Evolutionary conservation across 345 rosid species (phyloP), one percentile per base, ranked within the genome.

Genomic region (Anastatica hierochuntica): DNA sequence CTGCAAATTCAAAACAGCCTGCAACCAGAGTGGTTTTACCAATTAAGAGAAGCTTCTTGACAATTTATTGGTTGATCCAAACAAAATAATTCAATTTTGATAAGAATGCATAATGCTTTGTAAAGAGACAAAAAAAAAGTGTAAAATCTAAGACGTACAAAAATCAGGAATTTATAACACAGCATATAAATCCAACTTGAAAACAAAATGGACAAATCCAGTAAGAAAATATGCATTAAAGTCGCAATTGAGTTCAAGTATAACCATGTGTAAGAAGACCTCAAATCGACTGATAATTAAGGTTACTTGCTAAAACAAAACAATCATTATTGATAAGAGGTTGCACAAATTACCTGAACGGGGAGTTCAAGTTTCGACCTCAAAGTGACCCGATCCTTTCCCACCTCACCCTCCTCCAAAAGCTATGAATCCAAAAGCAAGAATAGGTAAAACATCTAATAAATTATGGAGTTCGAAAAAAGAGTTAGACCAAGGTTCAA

Each of bases 281-380:
- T 16, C 63, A 64, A 18, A 14, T 31, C 24, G 58, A 33, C 58
- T 42, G 52, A 27, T 49, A 48, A 23, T 56, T 56, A 4, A 9
- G 14, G 33, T 35, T 41, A 56, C 40, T 46, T 50, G 20, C 43
- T 30, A 20, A 13, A 44, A 43, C 34, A 30, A 14, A 55, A 56
- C n/a, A 48, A 8, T 33, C 38, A 56, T n/a, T 35, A 56, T 13
- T 16, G 36, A 64, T 20, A 39, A 31, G 39, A 35, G 24, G 43
- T 52, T 27, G 37, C 24, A 44, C 14, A 58, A 69, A 69, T 64
- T 72, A 92, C 99, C 97, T 88, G 97, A 58, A 88, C 94, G 24
- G 99, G 97, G 48, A 92, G 94, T 77, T 92, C 99, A 74, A 92
- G 99, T 79, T 92, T 92, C 65, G 94, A 76, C 77, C 94, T 83